Percentiles rank a stretch among this genome's conserved stretches.
Conservation (phyloP, 768 basidiomycete species). For the Kwoniella shandongensis region DNA sequence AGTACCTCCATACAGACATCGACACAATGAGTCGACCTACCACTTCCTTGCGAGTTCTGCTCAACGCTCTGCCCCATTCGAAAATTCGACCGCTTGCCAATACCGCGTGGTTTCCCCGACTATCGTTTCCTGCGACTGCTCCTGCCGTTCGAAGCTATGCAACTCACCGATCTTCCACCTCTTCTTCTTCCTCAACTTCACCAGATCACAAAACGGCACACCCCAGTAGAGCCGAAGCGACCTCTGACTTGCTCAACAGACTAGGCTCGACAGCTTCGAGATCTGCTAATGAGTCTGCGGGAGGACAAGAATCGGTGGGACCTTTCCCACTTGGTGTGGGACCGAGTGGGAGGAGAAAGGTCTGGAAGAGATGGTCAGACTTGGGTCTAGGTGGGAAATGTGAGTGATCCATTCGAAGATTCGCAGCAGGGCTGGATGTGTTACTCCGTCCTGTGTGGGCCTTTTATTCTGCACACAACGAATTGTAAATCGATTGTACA, state of each 20-base stretch:
- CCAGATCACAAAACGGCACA: neutral
- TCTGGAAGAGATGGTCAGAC: slow-evolving; percentile 49
- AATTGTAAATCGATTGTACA: too few species aligned
- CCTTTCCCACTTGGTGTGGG: slow-evolving; percentile 53
- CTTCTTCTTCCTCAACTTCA: slow-evolving; percentile 1
- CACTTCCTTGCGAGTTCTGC: neutral
- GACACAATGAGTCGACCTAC: too few species aligned
- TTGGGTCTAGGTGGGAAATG: slow-evolving; percentile 49
- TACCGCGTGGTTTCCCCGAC: too few species aligned
- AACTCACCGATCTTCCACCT: slow-evolving; percentile 12
- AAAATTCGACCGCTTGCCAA: neutral
- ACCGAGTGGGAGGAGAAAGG: slow-evolving; percentile 42
- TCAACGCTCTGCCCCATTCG: neutral
- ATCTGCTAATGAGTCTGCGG: slow-evolving; percentile 1
- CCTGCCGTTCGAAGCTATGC: slow-evolving; percentile 7
- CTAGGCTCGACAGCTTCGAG: slow-evolving; percentile 18
- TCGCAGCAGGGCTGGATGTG: too few species aligned
- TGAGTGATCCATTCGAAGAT: slow-evolving; percentile 28
- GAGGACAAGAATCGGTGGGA: slow-evolving; percentile 33
- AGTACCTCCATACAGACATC: too few species aligned
- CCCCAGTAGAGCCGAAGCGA: slow-evolving; percentile 5
- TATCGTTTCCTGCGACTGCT: neutral
- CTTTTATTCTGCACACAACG: too few species aligned
- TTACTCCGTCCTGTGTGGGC: too few species aligned
- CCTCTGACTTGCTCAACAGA: slow-evolving; percentile 22